Percentiles rank a stretch among this genome's conserved stretches.
These are phyloP conservation scores for Lodderomyces oxycetoniae DNA, from an alignment of 1,139 yeast genomes.

Conservation along the genomic window DNA sequence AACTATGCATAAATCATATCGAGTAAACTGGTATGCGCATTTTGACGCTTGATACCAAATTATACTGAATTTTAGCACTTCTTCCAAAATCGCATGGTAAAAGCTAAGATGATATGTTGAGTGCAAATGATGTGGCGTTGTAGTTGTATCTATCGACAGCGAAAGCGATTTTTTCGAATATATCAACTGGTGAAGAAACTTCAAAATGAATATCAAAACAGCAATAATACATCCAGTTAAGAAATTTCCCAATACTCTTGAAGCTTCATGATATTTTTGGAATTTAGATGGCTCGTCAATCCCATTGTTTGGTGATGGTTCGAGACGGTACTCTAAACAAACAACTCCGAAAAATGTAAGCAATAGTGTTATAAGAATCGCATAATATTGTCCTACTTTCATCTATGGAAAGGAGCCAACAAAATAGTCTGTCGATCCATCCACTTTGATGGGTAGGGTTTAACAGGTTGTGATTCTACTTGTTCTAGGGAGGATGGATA, in stretches of 20 bases:
- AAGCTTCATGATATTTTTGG: neutral
- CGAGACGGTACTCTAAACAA: too few species aligned
- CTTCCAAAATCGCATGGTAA: constrained; percentile 11
- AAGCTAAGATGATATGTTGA: constrained; percentile 12
- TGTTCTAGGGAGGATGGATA: too few species aligned
- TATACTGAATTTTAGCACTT: constrained; percentile 7
- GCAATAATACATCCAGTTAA: constrained; percentile 8
- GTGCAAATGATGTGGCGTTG: neutral
- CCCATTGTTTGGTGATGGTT: too few species aligned
- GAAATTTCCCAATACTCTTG: constrained; percentile 5
- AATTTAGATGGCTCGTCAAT: too few species aligned
- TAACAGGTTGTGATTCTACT: too few species aligned
- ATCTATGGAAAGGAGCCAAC: too few species aligned
- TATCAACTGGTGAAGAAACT: constrained; percentile 2
- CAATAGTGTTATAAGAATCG: too few species aligned
- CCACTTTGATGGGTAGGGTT: too few species aligned
- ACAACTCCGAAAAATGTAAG: too few species aligned
- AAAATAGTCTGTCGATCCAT: too few species aligned
- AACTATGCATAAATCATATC: constrained; percentile 7
- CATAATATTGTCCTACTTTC: too few species aligned
- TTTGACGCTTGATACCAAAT: constrained; percentile 7
- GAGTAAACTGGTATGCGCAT: constrained; percentile 2
- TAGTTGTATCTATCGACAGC: neutral
- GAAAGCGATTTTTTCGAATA: neutral
- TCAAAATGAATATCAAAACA: constrained; percentile 1